A percentile compares a stretch with the other conserved stretches of the same genome.
phyloP scores from a whole-genome alignment of 2,329 filamentous ascomycete species.

The Calonectria pauciramosa region DNA sequence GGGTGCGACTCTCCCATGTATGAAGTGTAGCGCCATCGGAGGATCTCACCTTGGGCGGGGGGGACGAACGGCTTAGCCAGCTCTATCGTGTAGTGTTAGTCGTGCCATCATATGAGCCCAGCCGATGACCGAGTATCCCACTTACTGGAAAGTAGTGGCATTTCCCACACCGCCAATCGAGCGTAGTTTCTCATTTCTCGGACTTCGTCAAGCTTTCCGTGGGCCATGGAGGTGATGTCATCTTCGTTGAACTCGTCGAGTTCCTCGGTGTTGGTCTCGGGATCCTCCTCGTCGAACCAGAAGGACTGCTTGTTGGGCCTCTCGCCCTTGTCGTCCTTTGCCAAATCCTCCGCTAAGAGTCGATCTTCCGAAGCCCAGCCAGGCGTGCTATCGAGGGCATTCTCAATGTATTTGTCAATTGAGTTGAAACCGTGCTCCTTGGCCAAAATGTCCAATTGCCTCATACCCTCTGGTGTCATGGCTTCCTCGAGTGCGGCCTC shows the following conservation, averaged over 20 bases:
- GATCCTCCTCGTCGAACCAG: constrained; percentile 65
- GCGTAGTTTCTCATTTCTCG: constrained; percentile 91
- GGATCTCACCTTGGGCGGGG: constrained; percentile 75
- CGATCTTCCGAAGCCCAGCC: constrained; percentile 51
- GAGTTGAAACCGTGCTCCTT: constrained; percentile 51
- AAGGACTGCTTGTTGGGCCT: constrained; percentile 56
- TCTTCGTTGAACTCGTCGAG: constrained; percentile 79
- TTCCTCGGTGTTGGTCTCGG: constrained; percentile 64
- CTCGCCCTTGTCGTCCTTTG: constrained; percentile 48
- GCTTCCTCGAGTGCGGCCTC: constrained; percentile 47
- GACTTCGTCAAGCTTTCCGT: constrained; percentile 89
- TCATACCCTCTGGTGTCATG: constrained; percentile 50
- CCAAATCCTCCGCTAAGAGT: constrained; percentile 49
- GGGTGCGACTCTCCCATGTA: constrained; percentile 97
- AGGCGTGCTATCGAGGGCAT: constrained; percentile 45
- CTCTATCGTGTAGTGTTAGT: constrained; percentile 65
- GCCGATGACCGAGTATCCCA: constrained; percentile 33
- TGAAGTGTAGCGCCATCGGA: constrained; percentile 96
- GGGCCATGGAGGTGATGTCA: constrained; percentile 86
- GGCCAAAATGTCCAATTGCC: constrained; percentile 52
- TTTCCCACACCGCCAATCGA: constrained; percentile 91
- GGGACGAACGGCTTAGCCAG: constrained; percentile 85
- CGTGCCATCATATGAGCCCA: not conserved
- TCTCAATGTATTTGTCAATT: constrained; percentile 51
- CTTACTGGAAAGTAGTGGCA: constrained; percentile 91